Evolutionary conservation across 805 yeast species (phyloP).

Genomic region (Yarrowia sp.): DNA sequence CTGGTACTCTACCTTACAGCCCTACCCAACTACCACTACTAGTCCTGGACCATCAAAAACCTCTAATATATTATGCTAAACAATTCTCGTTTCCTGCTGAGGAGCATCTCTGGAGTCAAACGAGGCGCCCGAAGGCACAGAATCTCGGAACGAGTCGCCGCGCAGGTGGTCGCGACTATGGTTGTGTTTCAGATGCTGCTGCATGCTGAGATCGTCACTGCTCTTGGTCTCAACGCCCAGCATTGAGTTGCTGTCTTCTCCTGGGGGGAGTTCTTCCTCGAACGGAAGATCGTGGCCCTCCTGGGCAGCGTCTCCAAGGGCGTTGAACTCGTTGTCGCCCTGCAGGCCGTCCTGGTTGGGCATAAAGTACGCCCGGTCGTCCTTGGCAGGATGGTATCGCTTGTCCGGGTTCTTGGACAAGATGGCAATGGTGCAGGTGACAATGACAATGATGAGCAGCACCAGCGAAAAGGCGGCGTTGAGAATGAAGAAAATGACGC

Average conservation of each 20-base stretch:
- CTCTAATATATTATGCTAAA: slow-evolving; percentile 12
- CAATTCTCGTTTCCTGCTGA: slow-evolving; percentile 12
- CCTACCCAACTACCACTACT: no score
- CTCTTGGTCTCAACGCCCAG: slow-evolving; percentile 23
- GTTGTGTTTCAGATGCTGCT: neutral
- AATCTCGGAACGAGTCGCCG: slow-evolving; percentile 10
- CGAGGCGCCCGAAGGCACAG: slow-evolving; percentile 17
- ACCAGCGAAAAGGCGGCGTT: slow-evolving; percentile 86
- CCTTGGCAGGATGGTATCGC: slow-evolving; percentile 92
- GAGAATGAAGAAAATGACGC: slow-evolving; percentile 79
- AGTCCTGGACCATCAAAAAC: no score
- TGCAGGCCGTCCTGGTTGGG: slow-evolving; percentile 33
- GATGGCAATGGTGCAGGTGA: slow-evolving; percentile 81
- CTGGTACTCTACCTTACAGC: no score
- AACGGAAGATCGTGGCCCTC: slow-evolving; percentile 12
- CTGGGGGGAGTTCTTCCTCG: slow-evolving; percentile 5
- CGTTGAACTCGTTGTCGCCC: slow-evolving; percentile 60
- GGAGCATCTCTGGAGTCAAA: slow-evolving; percentile 10
- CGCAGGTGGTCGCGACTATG: neutral
- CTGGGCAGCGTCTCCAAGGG: slow-evolving; percentile 52
- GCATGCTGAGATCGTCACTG: slow-evolving; percentile 2
- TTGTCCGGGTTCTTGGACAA: slow-evolving; percentile 90
- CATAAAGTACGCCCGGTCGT: slow-evolving; percentile 91
- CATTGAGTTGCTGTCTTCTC: slow-evolving; percentile 20
- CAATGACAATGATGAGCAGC: slow-evolving; percentile 77